Evolutionary conservation across 371 early-diverging fungal species (phyloP).

Genomic region (Mortierella sp.): DNA sequence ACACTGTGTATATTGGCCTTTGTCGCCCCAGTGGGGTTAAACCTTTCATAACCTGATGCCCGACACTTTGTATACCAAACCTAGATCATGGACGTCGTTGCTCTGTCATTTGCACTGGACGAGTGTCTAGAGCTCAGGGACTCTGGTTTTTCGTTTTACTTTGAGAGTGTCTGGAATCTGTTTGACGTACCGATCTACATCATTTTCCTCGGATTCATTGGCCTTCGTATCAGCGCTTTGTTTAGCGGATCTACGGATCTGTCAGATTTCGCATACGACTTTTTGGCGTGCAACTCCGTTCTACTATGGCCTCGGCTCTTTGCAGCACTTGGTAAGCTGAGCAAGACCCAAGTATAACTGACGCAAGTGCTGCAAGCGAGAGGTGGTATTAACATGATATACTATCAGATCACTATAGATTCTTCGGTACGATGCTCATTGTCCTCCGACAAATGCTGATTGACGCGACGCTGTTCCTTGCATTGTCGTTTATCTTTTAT

Average conservation of each 20-base stretch:
- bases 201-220: constrained; percentile 41
- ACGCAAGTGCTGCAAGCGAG: background rate
- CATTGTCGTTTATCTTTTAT: constrained; percentile 52
- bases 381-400: background rate
- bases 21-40: too few species aligned
- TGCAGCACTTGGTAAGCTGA: constrained; percentile 45
- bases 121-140: constrained; percentile 48
- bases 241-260: constrained; percentile 25
- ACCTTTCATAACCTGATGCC: too few species aligned
- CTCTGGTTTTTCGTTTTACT: constrained; percentile 52
- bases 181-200: constrained; percentile 54
- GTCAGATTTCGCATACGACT: constrained; percentile 50
- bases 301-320: constrained; percentile 56
- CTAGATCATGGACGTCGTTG: constrained; percentile 47
- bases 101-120: constrained; percentile 34
- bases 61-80: too few species aligned
- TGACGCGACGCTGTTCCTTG: constrained; percentile 49
- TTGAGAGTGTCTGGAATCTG: constrained; percentile 55
- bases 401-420: constrained; percentile 46
- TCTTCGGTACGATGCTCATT: constrained; percentile 56
- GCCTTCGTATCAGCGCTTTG: constrained; percentile 32
- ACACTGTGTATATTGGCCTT: background rate
- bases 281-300: constrained; percentile 54
- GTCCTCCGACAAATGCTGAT: constrained; percentile 55
- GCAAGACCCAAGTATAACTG: background rate